These are phyloP conservation scores for Aegilops umbellulata DNA, from an alignment of 176 grass and related monocot genomes.

Conservation along the genomic window DNA sequence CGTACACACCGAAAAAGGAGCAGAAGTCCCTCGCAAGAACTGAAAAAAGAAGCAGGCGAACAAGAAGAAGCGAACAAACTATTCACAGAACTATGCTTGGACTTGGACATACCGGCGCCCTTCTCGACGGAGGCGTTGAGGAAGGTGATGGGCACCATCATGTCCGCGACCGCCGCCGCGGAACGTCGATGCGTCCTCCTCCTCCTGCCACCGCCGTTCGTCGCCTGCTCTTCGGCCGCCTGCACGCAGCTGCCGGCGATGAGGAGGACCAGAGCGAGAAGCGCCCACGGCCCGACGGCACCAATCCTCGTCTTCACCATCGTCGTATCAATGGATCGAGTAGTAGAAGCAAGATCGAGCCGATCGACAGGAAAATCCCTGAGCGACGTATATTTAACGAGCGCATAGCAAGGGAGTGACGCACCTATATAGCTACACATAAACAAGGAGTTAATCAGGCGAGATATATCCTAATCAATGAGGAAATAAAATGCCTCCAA, in stretches of 20 bases:
- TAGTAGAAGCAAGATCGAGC: neutral
- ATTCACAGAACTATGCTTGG: neutral
- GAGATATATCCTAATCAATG: neutral
- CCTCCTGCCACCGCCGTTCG: neutral
- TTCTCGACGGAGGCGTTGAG: slow-evolving; percentile 51
- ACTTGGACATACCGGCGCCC: slow-evolving; percentile 56
- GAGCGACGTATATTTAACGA: neutral
- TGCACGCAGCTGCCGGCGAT: neutral
- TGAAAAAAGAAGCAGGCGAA: neutral
- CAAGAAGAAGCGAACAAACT: neutral
- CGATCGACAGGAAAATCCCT: neutral
- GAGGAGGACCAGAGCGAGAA: neutral
- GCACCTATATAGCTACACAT: slow-evolving; percentile 33
- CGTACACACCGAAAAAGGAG: too few species aligned
- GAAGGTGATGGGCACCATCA: slow-evolving; percentile 65
- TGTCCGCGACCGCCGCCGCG: neutral
- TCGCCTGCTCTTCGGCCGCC: neutral
- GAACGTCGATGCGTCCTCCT: slow-evolving; percentile 9
- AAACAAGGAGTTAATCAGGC: neutral
- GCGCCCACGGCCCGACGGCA: neutral
- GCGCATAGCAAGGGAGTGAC: slow-evolving; percentile 48
- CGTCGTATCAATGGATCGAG: neutral
- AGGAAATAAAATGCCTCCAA: neutral
- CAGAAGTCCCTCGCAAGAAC: neutral
- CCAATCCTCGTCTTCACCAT: neutral